A percentile compares a stretch with the other conserved stretches of the same genome.
phyloP scores from a whole-genome alignment of 306 rosid genomes.

The Geum urbanum region DNA sequence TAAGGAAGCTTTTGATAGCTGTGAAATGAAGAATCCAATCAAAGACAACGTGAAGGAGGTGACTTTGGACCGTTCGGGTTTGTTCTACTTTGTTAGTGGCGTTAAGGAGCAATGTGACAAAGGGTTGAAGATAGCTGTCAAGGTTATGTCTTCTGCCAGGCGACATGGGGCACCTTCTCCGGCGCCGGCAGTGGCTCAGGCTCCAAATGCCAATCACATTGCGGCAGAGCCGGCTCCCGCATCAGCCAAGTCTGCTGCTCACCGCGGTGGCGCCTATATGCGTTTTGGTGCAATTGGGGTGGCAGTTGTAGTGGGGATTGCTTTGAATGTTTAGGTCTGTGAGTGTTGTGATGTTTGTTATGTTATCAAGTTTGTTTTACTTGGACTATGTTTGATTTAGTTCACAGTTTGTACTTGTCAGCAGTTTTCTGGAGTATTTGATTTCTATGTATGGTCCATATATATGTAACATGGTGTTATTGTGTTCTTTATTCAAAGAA shows the following conservation, averaged over 20 bases:
- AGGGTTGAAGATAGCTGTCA: conserved; percentile 56
- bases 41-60: not conserved
- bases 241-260: not conserved
- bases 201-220: not conserved
- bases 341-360: not conserved
- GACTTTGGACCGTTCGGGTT: conserved; percentile 37
- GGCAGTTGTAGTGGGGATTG: not conserved
- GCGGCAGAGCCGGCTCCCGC: not conserved
- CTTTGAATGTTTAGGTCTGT: not conserved
- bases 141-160: not conserved
- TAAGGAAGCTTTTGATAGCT: conserved; percentile 6
- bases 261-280: not conserved
- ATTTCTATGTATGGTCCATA: too few relatives aligned
- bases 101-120: conserved; percentile 53
- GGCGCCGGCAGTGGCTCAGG: not conserved
- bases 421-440: too few relatives aligned
- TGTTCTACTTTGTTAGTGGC: conserved; percentile 69
- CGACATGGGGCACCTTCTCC: not conserved
- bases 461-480: too few relatives aligned
- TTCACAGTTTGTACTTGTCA: too few relatives aligned
- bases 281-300: not conserved
- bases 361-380: too few relatives aligned
- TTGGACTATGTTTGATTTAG: too few relatives aligned
- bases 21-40: conserved; percentile 1
- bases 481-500: too few relatives aligned